A percentile compares a stretch with the other conserved stretches of the same genome.
Conservation (phyloP, 1,284 basidiomycete genomes). For the Boletus putidus region DNA sequence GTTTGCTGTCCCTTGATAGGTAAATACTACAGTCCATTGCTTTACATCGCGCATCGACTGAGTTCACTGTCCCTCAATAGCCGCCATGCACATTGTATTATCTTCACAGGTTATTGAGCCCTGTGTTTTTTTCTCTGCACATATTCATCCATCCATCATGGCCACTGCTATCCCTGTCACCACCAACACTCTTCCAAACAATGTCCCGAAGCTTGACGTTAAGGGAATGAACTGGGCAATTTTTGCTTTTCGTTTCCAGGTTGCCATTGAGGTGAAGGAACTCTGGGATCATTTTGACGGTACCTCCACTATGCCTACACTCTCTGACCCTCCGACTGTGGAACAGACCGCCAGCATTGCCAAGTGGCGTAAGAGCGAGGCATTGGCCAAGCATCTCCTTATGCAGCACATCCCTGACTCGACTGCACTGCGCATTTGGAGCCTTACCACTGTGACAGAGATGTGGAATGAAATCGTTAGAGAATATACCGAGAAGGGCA, state of each 20-base stretch:
- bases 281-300: constrained; percentile 1
- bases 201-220: neutral
- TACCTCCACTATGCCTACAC: accelerated
- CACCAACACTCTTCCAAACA: neutral
- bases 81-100: no score
- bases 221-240: neutral
- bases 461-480: neutral
- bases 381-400: neutral
- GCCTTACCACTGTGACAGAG: neutral
- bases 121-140: no score
- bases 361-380: neutral
- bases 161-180: neutral
- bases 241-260: neutral
- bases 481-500: neutral
- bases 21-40: no score
- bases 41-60: no score
- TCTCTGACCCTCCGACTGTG: neutral
- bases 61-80: no score
- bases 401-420: neutral
- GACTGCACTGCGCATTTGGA: neutral
- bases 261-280: neutral
- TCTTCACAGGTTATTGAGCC: no score
- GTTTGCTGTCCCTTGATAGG: no score
- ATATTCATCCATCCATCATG: no score
- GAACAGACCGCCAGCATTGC: neutral